Evolutionary conservation across 768 basidiomycete genomes (phyloP).

Genomic region (Naganishia randhawae): DNA sequence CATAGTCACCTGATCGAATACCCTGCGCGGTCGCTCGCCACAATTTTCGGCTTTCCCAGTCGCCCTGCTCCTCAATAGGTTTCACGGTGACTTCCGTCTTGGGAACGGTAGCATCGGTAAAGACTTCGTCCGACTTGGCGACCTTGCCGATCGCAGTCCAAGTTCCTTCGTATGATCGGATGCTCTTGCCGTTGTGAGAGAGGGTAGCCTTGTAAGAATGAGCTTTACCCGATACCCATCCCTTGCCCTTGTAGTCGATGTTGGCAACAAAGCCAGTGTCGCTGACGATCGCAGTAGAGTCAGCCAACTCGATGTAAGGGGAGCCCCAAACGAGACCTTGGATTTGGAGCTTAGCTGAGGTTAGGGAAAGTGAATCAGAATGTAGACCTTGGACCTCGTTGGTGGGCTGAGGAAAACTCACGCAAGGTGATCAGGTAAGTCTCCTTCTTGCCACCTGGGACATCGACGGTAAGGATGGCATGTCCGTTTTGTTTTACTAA

Average conservation of each 20-base stretch:
- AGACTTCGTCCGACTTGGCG: conserved; percentile 54
- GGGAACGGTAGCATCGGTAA: conserved; percentile 70
- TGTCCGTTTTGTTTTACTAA: conserved; percentile 95
- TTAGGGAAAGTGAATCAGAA: conserved; percentile 17
- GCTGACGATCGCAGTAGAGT: conserved; percentile 71
- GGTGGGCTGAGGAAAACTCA: conserved; percentile 30
- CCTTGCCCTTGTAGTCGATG: conserved; percentile 94
- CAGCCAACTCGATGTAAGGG: conserved; percentile 86
- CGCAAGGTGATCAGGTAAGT: conserved; percentile 85
- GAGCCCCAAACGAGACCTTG: conserved; percentile 80
- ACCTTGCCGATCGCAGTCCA: conserved; percentile 51
- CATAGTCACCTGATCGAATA: conserved; percentile 86
- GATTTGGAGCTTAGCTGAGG: conserved; percentile 68
- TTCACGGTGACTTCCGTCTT: conserved; percentile 72
- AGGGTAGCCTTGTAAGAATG: conserved; percentile 85
- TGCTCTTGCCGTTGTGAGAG: conserved; percentile 52
- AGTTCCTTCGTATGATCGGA: conserved; percentile 49
- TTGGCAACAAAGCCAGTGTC: conserved; percentile 62
- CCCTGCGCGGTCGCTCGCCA: conserved; percentile 87
- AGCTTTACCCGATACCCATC: conserved; percentile 88
- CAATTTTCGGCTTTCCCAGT: conserved; percentile 79
- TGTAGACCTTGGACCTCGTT: background rate
- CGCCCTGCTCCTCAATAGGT: conserved; percentile 60
- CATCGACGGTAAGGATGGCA: conserved; percentile 69
- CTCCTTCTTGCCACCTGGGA: conserved; percentile 60